Evolutionary conservation across 805 yeast genomes (phyloP), one percentile per base, ranked within the genome.

Genomic region (Ogataea neopini): DNA sequence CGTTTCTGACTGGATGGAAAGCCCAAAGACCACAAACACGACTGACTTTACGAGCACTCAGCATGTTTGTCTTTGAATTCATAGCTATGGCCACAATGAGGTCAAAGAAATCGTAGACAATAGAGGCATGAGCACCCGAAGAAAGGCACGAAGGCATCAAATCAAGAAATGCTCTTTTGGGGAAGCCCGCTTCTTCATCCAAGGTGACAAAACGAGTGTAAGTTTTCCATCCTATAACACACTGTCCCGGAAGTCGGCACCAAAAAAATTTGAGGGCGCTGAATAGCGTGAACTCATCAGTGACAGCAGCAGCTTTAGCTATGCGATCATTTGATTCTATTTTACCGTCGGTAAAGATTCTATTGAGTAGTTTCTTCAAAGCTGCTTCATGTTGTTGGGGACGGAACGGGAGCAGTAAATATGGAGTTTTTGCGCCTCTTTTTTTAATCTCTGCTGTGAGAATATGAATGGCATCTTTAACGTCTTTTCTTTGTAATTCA

Each of bases 1-100:
- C 52, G 38, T 51, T 59, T 50, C 65, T 54, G 10, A 61, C 55
- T 0, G 70, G 68, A 44, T 57, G 63, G 59, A 90, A 90, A 0
- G 96, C 97, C 96, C 96, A 90, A 19, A 88, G 68, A 6, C 92
- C 91, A 33, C 92, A 84, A 81, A 90, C 77, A 54, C 86, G 83
- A 10, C 94, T 75, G 14, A 90, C 76, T 60, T 88, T 88, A 40
- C 90, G 75, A 0, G 94, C 95, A 59, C 87, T 81, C 73, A 90
- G 69, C 59, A 85, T 81, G 59, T 89, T 88, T 35, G 81, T 79
- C 57, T 82, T 85, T 3, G 95, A 81, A 66, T 88, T 86, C 8
- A 95, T 81, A 0, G 95, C 83, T 35, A 90, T 68, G 9, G 89
- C 76, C 9, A 88, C 86, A 37, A 91, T 68, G 29, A 90, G 73